Percentiles rank a stretch among this genome's conserved stretches.
Conservation (phyloP, 345 rosid species). For the Barbarea vulgaris region DNA sequence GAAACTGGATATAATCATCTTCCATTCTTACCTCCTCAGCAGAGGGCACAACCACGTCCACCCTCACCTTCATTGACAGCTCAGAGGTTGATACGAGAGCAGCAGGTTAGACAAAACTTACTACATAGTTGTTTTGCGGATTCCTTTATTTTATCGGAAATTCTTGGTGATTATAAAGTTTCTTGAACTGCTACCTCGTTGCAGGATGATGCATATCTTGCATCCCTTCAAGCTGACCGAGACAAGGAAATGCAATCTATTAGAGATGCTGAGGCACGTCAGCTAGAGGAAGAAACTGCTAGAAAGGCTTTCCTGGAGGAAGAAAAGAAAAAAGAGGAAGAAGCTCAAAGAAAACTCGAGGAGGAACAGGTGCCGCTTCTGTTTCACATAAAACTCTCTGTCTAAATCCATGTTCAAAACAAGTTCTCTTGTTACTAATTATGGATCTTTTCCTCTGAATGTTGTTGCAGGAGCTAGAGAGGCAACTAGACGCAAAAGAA, state of each 20-base stretch:
- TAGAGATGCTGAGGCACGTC: slow-evolving; percentile 87
- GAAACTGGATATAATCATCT: slow-evolving; percentile 64
- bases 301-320: slow-evolving; percentile 78
- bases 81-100: slow-evolving; percentile 95
- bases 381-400: slow-evolving; percentile 6
- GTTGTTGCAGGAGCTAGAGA: slow-evolving; percentile 78
- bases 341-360: slow-evolving; percentile 65
- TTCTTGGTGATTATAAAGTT: not conserved
- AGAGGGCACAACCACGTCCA: slow-evolving; percentile 63
- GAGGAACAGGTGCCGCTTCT: slow-evolving; percentile 77
- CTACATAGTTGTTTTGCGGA: not conserved
- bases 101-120: slow-evolving; percentile 64
- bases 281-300: slow-evolving; percentile 69
- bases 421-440: slow-evolving; percentile 13
- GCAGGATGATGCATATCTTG: slow-evolving; percentile 98
- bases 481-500: slow-evolving; percentile 83
- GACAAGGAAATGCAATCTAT: slow-evolving; percentile 85
- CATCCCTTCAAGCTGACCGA: slow-evolving; percentile 92
- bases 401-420: not conserved
- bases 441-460: not conserved
- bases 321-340: slow-evolving; percentile 77
- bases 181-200: slow-evolving; percentile 31
- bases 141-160: not conserved
- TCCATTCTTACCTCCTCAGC: slow-evolving; percentile 46
- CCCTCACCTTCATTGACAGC: slow-evolving; percentile 94